A percentile compares a stretch with the other conserved stretches of the same genome.
Evolutionary conservation across 352 stramenopile genomes (phyloP).

Genomic region (Phytopythium kandeliae): DNA sequence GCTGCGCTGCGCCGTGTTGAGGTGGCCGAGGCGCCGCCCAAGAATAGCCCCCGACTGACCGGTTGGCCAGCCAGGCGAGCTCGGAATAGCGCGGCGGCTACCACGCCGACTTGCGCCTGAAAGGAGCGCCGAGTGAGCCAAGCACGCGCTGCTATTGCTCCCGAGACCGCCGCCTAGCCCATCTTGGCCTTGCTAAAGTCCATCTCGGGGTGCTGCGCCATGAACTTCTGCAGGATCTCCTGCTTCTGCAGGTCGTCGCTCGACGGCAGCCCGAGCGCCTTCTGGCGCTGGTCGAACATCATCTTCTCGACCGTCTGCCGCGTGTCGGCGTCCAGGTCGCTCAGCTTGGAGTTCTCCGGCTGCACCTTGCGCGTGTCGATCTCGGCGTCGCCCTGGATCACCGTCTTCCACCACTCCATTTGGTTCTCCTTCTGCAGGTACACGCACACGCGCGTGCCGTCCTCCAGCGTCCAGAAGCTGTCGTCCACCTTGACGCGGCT

Average conservation of each 20-base stretch:
- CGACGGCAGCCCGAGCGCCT: conserved; percentile 95
- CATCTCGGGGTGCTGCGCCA: conserved; percentile 98
- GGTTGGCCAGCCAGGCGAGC: no score
- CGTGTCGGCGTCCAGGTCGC: conserved; percentile 97
- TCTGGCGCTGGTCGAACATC: conserved; percentile 98
- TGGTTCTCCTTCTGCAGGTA: conserved; percentile 98
- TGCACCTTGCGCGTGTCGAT: conserved; percentile 99
- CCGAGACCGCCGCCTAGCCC: conserved; percentile 60
- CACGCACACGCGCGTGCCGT: conserved; percentile 86
- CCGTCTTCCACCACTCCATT: conserved; percentile 99
- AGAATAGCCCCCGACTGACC: no score
- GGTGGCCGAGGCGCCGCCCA: no score
- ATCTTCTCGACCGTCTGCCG: conserved; percentile 99
- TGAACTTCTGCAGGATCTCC: conserved; percentile 98
- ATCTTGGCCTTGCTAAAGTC: conserved; percentile 99
- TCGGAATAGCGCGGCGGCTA: no score
- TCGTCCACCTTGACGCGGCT: conserved; percentile 98
- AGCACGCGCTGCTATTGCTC: background rate
- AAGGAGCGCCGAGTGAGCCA: no score
- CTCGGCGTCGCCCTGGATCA: conserved; percentile 92
- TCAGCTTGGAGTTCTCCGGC: conserved; percentile 98
- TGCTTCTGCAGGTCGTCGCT: conserved; percentile 98
- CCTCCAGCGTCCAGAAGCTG: conserved; percentile 98
- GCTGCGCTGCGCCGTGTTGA: no score
- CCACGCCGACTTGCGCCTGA: no score